phyloP scores from a whole-genome alignment of 805 yeast species.

The Yarrowia keelungensis region DNA sequence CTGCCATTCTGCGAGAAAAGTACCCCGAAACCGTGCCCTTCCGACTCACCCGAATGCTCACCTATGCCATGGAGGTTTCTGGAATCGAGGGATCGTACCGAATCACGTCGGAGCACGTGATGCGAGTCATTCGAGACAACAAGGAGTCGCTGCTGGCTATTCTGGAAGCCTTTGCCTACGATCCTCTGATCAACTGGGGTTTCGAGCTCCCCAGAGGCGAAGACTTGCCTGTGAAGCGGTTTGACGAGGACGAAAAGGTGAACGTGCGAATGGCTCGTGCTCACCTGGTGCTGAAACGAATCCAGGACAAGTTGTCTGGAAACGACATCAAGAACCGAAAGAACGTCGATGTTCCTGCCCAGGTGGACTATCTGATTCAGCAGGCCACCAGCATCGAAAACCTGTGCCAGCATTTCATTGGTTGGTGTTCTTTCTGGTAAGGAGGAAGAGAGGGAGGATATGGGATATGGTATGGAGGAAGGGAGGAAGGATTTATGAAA shows the following conservation, averaged over 20 bases:
- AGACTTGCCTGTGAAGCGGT: conserved; percentile 46
- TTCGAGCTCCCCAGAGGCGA: conserved; percentile 74
- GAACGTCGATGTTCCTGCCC: conserved; percentile 81
- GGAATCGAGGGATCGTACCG: conserved; percentile 98
- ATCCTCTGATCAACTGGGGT: conserved; percentile 98
- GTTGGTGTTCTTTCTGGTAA: conserved; percentile 99
- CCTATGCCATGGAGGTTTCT: conserved; percentile 98
- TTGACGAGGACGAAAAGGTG: conserved; percentile 70
- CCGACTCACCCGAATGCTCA: conserved; percentile 93
- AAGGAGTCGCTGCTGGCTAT: conserved; percentile 98
- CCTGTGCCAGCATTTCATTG: conserved; percentile 93
- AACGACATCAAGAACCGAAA: conserved; percentile 80
- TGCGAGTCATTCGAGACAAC: conserved; percentile 91
- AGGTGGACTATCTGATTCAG: conserved; percentile 90
- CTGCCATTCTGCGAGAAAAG: conserved; percentile 94
- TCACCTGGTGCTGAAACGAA: conserved; percentile 83
- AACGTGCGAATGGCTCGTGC: conserved; percentile 90
- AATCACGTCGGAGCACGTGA: conserved; percentile 95
- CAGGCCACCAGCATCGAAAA: conserved; percentile 97
- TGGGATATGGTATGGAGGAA: neutral
- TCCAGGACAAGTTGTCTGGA: conserved; percentile 91
- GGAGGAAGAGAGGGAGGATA: neutral
- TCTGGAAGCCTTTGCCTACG: conserved; percentile 96
- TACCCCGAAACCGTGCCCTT: conserved; percentile 99
- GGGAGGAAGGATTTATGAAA: conserved; percentile 2